Base-by-base conservation (phyloP, 441 rosid species). In the Populus hybrid region DNA sequence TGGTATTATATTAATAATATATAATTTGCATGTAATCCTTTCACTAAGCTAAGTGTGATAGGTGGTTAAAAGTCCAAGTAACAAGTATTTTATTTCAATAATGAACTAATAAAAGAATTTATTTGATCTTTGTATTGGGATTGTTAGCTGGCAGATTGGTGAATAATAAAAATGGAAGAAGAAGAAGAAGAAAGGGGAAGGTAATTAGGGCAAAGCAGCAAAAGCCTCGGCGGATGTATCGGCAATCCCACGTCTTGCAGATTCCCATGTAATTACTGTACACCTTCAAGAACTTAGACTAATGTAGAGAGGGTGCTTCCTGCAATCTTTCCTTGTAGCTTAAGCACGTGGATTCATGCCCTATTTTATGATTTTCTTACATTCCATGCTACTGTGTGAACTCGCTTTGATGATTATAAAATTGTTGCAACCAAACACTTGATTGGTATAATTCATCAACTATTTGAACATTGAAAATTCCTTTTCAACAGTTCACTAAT, bases 61-160 rank as follows among this genome's bases (percentile, higher is more conserved):
- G 7, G 38, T 56, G 24, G 36, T 18, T 50, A n/a, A 18, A 7
- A 56, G 7, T 29, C 4, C n/a, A 28, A 65, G 64, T 6, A 28
- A 18, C n/a, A 12, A 10, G 16, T 70, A 70, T 74, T 40, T 74
- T 81, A 75, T 66, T 40, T 7, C 40, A 70, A 69, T 29, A 50
- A 80, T 50, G 59, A 68, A 75, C 16, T 70, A 65, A 72, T 35
- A 76, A 66, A 33, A 21, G 11, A 21, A 26, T 53, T 71, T 50
- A 8, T 45, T 74, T 38, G 31, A 72, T 42, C 69, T 24, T 42
- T 61, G 87, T 31, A 82, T 82, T 35, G 87, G 83, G 83, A 85
- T 79, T 84, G 90, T 83, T 83, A 85, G 89, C 89, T 88, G 93
- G 89, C 86, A 83, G 76, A 70, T 18, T 16, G 76, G 56, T 69